These are phyloP conservation scores for Kwoniella pini DNA, from an alignment of 768 basidiomycete genomes.

Conservation along the genomic window DNA sequence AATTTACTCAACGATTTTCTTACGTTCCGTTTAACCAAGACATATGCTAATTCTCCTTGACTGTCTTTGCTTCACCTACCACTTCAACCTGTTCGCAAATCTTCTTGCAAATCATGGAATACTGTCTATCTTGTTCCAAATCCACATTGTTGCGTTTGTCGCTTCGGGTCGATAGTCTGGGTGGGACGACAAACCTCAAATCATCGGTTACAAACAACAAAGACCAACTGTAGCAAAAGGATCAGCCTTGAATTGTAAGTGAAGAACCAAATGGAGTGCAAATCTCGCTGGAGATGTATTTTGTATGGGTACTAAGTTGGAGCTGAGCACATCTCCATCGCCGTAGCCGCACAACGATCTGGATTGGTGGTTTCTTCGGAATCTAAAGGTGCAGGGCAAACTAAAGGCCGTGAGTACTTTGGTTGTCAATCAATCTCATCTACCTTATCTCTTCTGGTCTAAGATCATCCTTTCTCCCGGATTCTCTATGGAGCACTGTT, in stretches of 20 bases:
- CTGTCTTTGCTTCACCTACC: too few relatives aligned
- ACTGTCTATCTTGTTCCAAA: too few relatives aligned
- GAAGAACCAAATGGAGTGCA: too few relatives aligned
- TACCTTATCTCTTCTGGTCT: not conserved
- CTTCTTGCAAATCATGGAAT: too few relatives aligned
- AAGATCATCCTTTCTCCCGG: not conserved
- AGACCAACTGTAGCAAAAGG: conserved; percentile 24
- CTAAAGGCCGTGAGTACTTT: conserved; percentile 46
- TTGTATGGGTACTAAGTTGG: too few relatives aligned
- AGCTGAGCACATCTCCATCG: too few relatives aligned
- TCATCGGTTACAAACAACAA: conserved; percentile 25
- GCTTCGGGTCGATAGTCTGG: conserved; percentile 13
- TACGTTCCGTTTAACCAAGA: too few relatives aligned
- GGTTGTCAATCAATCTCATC: too few relatives aligned
- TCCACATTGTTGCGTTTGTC: too few relatives aligned
- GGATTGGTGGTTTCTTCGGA: conserved; percentile 21
- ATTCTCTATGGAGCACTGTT: not conserved
- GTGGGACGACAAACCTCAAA: conserved; percentile 27
- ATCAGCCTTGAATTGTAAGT: conserved; percentile 25
- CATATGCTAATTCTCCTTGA: too few relatives aligned
- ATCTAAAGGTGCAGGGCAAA: conserved; percentile 39
- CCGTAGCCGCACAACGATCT: conserved; percentile 10
- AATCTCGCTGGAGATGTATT: too few relatives aligned
- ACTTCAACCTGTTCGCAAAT: too few relatives aligned
- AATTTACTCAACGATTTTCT: not conserved